Percentiles rank a stretch among this genome's conserved stretches.
Evolutionary conservation across 495 filamentous ascomycete genomes (phyloP).

Genomic region (Penicillium bovifimosum): DNA sequence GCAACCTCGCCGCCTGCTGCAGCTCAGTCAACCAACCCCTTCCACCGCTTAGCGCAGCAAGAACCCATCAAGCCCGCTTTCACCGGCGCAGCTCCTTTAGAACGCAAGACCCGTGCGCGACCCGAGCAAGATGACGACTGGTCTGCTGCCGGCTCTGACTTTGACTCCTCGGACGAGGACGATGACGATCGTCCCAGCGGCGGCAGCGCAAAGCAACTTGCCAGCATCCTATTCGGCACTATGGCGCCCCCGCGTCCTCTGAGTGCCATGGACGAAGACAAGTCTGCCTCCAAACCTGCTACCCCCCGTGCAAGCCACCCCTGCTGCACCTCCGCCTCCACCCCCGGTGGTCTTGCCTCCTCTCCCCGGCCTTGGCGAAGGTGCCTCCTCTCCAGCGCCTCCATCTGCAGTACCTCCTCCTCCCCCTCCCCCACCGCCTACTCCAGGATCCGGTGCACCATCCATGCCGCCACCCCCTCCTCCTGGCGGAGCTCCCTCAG

Average conservation of each 20-base stretch:
- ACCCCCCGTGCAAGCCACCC: constrained; percentile 35
- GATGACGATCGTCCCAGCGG: constrained; percentile 72
- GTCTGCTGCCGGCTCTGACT: constrained; percentile 75
- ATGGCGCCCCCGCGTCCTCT: constrained; percentile 93
- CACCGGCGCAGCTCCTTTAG: constrained; percentile 33
- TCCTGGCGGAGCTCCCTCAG: constrained; percentile 23
- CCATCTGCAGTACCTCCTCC: constrained; percentile 31
- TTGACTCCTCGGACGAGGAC: constrained; percentile 61
- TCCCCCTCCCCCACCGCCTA: constrained; percentile 41
- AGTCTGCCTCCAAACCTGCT: constrained; percentile 41
- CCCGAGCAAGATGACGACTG: constrained; percentile 84
- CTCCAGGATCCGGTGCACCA: constrained; percentile 13
- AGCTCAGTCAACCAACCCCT: constrained; percentile 80
- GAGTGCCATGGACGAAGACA: constrained; percentile 68
- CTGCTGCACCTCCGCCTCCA: constrained; percentile 25
- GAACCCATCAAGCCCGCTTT: constrained; percentile 33
- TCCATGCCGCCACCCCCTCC: constrained; percentile 34
- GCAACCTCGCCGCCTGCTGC: constrained; percentile 32
- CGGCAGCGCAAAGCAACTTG: constrained; percentile 81
- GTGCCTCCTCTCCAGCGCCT: constrained; percentile 32
- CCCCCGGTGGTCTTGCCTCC: constrained; percentile 27
- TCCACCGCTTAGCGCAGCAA: constrained; percentile 73
- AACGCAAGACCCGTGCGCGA: constrained; percentile 49
- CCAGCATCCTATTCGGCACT: constrained; percentile 90
- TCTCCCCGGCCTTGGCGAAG: constrained; percentile 28